Evolutionary conservation across 305 asterid species (phyloP).

Genomic region (Striga hermonthica): DNA sequence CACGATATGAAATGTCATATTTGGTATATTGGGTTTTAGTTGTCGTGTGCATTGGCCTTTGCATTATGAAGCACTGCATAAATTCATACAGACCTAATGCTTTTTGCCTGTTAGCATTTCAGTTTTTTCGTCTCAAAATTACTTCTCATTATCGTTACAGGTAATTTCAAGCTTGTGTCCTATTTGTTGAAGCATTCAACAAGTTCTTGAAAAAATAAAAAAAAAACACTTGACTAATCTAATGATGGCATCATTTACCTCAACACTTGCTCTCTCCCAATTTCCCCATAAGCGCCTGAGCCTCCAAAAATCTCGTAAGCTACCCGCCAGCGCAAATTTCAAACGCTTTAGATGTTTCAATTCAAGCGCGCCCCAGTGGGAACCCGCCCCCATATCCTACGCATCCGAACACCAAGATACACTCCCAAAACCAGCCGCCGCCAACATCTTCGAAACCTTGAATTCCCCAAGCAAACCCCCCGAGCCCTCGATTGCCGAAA

Average conservation of each 20-base stretch:
- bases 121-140: no score
- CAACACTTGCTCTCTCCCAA: slow-evolving; percentile 34
- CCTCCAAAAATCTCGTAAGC: slow-evolving; percentile 37
- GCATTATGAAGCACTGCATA: background rate
- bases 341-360: slow-evolving; percentile 13
- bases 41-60: background rate
- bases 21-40: background rate
- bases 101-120: background rate
- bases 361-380: slow-evolving; percentile 59
- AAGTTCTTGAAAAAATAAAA: background rate
- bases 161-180: no score
- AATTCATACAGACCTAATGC: background rate
- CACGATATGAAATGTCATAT: background rate
- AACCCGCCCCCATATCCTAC: slow-evolving; percentile 65
- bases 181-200: background rate
- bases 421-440: slow-evolving; percentile 36
- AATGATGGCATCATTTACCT: slow-evolving; percentile 46
- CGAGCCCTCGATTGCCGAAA: slow-evolving; percentile 36
- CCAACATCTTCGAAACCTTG: slow-evolving; percentile 61
- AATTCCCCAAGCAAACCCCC: slow-evolving; percentile 41
- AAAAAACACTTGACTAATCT: slow-evolving; percentile 30
- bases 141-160: no score
- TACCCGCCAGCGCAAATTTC: slow-evolving; percentile 25
- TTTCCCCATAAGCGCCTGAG: slow-evolving; percentile 35
- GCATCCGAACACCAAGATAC: slow-evolving; percentile 45